Evolutionary conservation across 345 rosid genomes (phyloP).

Genomic region (Populus tremula): DNA sequence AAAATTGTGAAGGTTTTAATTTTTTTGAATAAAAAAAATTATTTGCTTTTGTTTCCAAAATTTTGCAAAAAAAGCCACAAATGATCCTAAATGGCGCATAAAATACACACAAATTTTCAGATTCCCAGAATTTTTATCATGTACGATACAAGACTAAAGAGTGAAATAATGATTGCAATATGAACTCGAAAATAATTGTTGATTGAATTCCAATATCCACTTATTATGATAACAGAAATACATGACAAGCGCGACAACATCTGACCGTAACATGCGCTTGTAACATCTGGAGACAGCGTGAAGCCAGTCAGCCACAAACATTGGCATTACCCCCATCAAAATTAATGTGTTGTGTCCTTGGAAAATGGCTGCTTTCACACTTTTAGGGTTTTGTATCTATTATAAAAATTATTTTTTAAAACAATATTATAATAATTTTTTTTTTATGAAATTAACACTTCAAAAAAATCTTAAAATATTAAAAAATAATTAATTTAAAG

Average conservation of each 20-base stretch:
- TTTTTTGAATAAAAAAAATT: no score
- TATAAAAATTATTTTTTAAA: no score
- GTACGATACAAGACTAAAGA: neutral
- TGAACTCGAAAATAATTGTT: neutral
- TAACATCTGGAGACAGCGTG: neutral
- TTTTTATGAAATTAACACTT: no score
- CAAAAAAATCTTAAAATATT: no score
- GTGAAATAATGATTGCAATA: neutral
- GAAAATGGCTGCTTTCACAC: neutral
- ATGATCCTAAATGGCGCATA: no score
- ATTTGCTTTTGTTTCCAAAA: neutral
- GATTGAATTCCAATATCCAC: neutral
- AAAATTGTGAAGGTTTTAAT: no score
- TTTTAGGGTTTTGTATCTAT: no score
- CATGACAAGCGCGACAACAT: neutral
- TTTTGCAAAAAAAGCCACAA: neutral
- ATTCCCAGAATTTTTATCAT: neutral
- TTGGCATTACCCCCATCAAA: neutral
- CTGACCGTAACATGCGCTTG: neutral
- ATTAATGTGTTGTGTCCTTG: neutral
- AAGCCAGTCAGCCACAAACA: neutral
- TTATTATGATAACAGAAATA: neutral
- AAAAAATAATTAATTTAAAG: no score
- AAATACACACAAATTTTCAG: no score
- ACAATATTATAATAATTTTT: no score